Evolutionary conservation across 2,329 filamentous ascomycete genomes (phyloP).

Genomic region (Penicillium polonicum): DNA sequence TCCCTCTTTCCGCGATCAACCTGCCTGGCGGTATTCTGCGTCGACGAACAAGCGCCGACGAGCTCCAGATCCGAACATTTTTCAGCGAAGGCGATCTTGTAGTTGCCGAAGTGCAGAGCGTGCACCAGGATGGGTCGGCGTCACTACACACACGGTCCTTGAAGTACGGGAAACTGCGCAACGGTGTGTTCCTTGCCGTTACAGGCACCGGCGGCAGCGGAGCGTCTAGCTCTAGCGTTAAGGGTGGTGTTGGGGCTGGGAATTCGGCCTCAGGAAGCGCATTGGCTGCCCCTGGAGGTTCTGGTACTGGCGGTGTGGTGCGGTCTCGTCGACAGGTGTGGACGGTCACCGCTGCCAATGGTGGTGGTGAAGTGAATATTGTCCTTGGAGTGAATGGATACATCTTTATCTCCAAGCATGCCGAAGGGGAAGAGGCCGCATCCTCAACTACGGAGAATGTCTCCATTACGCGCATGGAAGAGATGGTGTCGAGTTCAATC

Average conservation of each 20-base stretch:
- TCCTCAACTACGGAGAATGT: slow-evolving; percentile 52
- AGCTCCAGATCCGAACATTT: slow-evolving; percentile 95
- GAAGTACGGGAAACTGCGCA: slow-evolving; percentile 93
- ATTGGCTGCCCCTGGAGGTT: slow-evolving; percentile 62
- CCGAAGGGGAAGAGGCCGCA: slow-evolving; percentile 52
- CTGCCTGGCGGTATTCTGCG: slow-evolving; percentile 89
- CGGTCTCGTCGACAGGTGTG: slow-evolving; percentile 82
- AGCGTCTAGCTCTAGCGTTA: slow-evolving; percentile 44
- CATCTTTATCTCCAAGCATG: slow-evolving; percentile 89
- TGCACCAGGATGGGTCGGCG: slow-evolving; percentile 82
- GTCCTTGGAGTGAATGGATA: slow-evolving; percentile 94
- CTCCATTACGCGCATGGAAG: slow-evolving; percentile 80
- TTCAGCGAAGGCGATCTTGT: slow-evolving; percentile 93
- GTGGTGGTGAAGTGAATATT: slow-evolving; percentile 68
- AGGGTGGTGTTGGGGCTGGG: slow-evolving; percentile 31
- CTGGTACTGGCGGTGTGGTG: slow-evolving; percentile 67
- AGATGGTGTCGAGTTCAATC: slow-evolving; percentile 77
- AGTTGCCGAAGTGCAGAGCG: slow-evolving; percentile 88
- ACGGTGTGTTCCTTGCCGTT: slow-evolving; percentile 84
- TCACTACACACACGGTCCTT: slow-evolving; percentile 84
- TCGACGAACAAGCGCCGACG: slow-evolving; percentile 89
- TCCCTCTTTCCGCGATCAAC: slow-evolving; percentile 89
- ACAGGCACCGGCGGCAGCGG: slow-evolving; percentile 71
- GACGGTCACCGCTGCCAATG: slow-evolving; percentile 59
- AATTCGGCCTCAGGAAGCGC: slow-evolving; percentile 52